phyloP scores from a whole-genome alignment of 495 filamentous ascomycete species.

The Venustampulla echinocandica region DNA sequence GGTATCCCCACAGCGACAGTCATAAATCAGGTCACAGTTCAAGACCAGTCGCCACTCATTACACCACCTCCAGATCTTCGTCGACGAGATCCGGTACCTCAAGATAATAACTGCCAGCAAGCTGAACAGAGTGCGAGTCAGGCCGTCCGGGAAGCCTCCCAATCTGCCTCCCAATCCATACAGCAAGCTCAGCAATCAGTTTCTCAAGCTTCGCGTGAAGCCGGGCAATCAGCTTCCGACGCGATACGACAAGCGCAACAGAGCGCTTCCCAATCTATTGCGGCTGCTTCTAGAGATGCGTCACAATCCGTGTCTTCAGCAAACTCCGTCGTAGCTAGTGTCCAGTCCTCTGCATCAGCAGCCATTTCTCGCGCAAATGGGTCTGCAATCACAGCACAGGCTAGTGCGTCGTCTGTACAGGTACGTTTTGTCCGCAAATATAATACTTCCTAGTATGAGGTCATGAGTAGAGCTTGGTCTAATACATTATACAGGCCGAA shows the following conservation, averaged over 20 bases:
- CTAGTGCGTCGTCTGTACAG: constrained; percentile 9
- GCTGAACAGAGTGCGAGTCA: constrained; percentile 13
- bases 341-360: constrained; percentile 17
- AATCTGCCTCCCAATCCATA: constrained; percentile 10
- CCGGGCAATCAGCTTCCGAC: constrained; percentile 15
- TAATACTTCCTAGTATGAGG: neutral
- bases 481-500: constrained; percentile 4
- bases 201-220: constrained; percentile 16
- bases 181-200: constrained; percentile 19
- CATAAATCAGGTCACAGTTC: neutral
- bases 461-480: neutral
- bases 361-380: constrained; percentile 16
- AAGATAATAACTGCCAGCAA: constrained; percentile 10
- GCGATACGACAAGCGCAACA: constrained; percentile 21
- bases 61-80: constrained; percentile 19
- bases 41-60: constrained; percentile 13
- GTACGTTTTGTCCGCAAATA: constrained; percentile 7
- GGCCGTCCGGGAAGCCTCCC: constrained; percentile 18
- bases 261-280: constrained; percentile 18
- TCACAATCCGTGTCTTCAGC: constrained; percentile 18
- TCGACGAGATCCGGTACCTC: constrained; percentile 12
- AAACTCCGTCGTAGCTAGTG: constrained; percentile 11
- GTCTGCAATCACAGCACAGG: constrained; percentile 14
- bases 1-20: neutral
- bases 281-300: constrained; percentile 17